Base-by-base conservation (phyloP, 2,329 filamentous ascomycete species). In the Colletotrichum tanaceti region DNA sequence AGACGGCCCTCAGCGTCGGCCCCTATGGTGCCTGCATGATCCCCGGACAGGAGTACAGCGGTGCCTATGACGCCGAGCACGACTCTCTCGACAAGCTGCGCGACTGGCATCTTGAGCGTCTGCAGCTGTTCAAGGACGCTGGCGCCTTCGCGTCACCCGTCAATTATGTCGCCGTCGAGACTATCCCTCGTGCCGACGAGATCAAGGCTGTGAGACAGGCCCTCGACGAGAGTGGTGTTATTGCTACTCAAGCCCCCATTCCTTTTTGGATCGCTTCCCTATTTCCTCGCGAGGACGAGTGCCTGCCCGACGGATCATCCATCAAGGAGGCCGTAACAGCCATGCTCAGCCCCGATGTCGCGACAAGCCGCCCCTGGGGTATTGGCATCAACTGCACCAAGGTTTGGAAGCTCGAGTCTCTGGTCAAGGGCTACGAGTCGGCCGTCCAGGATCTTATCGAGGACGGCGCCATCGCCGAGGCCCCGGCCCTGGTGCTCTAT, bases 311-410 rank as follows among this genome's bases (percentile, higher is more conserved):
- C 72, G 88, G 88, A 2, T 85, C 79, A 70, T 76, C 74, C 3
- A 78, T 78, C 2, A 75, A 77, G 24, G 71, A 74, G 5, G 76
- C 78, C 6, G 74, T 81, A 18, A 70, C 73, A 14, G 76, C 78
- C 6, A 82, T 84, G 80, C 74, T 85, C 3, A 75, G 77, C 43
- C 73, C 71, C 0, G 58, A 64, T 1, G 24, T 75, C 5, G 73
- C 74, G 0, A 16, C 57, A 1, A 72, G 70, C 5, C 70, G 77
- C 4, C 89, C 89, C 0, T 89, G 86, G 85, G 89, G 86, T 0
- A 82, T 92, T 28, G 90, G 90, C 1, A 85, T 92, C 73, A 92
- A 92, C 77, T 92, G 90, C 76, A 91, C 85, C 44, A 91, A 90
- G 75, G 84, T 92, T 41, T 82, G 85, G 58, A 89, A 91, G 75